Base-by-base conservation (phyloP, 208 protist genomes). In the Trypanosomatidae sp. region DNA sequence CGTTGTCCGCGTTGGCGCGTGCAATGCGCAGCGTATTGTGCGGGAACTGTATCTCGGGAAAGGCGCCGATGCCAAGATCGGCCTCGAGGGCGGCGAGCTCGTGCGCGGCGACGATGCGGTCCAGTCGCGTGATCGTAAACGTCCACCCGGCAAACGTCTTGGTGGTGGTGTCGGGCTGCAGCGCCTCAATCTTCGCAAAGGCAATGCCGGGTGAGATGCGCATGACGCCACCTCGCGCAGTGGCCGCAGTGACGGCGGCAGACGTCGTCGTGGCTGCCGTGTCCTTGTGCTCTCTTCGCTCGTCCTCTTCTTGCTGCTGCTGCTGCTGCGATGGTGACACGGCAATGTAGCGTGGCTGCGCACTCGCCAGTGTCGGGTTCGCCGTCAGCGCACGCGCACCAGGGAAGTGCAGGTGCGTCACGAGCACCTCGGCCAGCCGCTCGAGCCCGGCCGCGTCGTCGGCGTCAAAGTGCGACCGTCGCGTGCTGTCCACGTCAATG, bases 401-500 rank as follows among this genome's bases (percentile, higher is more conserved):
- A 13, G 82, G 74, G 43, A 91, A 88, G 16, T 73, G 61, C 1
- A 88, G 39, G 40, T 77, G 56, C 37, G 61, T 25, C 22, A 53
- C 46, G 5, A 92, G 55, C 43, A 92, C 60, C 0, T 43, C 46
- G 2, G 82, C 74, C 6, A 92, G 30, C 15, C 54, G 55, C 56
- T 84, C 53, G 15, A 90, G 51, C 1, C 74, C 80, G 7, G 39
- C 28, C 21, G 43, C 60, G 46, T 92, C 79, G 41, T 68, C 73
- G n/a, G 61, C 64, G 23, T 74, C 61, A 58, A 94, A 94, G 47
- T 74, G 62, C 6, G 44, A 45, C 8, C 56, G 28, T 16, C 46
- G 54, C 4, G 59, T 78, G 61, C 78, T 88, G 54, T 91, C 86
- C 23, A 89, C 69, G 61, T 94, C 82, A 39, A 94, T 75, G 38